Base-by-base conservation (phyloP, 108 stramenopile genomes). In the Nannochloropsis granulata region DNA sequence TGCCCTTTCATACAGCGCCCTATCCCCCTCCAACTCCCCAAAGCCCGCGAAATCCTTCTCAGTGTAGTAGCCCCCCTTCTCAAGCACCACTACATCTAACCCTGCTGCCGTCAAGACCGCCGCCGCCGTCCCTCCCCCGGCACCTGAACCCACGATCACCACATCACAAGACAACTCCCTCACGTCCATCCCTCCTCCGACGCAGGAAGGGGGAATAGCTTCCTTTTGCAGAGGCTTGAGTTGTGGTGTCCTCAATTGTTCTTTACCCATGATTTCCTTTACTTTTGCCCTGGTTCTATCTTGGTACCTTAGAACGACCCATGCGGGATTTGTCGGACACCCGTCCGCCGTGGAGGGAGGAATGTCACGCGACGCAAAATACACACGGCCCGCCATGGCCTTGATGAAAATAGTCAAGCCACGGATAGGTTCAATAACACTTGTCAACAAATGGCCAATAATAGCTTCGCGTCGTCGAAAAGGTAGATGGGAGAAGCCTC, bases 131-230 rank as follows among this genome's bases (percentile, higher is more conserved):
- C 90, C 88, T 23, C 92, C 91, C 16, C 90, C 91, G 11, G 88
- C 83, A 23, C 92, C 92, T 13, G 91, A 91, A 23, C 92, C 92
- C 13, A 92, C 90, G 44, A 92, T 87, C 14, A 92, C 89, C 12
- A 91, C 90, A 79, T 92, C 92, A 45, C 79, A 82, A 24, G 13
- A 25, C 24, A 86, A 71, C 25, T 45, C 21, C 23, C 56, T 16
- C 21, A 71, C 56, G 11, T 71, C 56, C n/a, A 10, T 71, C 0
- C 56, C 56, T 16, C 56, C 56, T 71, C 56, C 56, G 21, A 71
- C 56, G n/a, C 56, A 71, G 56, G 56, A 71, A 71, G 56, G 56
- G 16, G 56, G 56, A 71, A 71, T 71, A n/a, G 56, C 5, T 7
- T 71, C 56, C n/a, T n/a, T 71, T n/a, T n/a, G 56, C 56, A 71